phyloP scores from a whole-genome alignment of 129 eudicot species.

The Saussurea involucrata region DNA sequence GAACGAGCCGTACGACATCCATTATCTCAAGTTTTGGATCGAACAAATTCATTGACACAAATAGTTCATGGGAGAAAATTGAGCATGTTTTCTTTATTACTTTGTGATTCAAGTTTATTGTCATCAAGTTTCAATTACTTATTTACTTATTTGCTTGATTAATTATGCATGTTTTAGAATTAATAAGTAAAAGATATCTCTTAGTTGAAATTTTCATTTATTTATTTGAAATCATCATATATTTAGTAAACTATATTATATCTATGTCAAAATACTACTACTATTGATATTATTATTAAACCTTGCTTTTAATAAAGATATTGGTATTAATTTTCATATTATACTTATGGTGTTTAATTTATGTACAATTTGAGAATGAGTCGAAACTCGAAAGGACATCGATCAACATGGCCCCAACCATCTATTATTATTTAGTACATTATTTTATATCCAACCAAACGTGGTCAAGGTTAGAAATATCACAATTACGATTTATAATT shows the following conservation, averaged over 20 bases:
- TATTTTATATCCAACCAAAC: constrained; percentile 5
- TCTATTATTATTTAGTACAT: neutral
- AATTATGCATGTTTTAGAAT: neutral
- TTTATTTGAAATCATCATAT: neutral
- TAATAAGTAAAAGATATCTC: neutral
- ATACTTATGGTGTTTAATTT: constrained; percentile 8
- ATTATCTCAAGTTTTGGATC: too few species aligned
- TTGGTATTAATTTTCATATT: neutral
- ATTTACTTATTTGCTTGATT: neutral
- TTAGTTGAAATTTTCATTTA: neutral
- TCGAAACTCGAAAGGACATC: constrained; percentile 2
- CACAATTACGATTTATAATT: neutral
- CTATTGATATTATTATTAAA: neutral
- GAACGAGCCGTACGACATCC: too few species aligned
- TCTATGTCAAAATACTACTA: neutral
- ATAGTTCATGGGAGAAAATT: too few species aligned
- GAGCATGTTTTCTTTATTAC: neutral
- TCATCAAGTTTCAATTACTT: too few species aligned
- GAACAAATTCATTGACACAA: too few species aligned
- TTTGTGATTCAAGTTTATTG: neutral
- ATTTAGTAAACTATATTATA: neutral
- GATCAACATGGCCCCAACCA: neutral
- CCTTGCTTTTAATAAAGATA: neutral
- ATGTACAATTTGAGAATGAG: neutral
- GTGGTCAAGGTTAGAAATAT: neutral